These are phyloP conservation scores for Fusarium zealandicum DNA, from an alignment of 2,329 filamentous ascomycete species.

Conservation along the genomic window DNA sequence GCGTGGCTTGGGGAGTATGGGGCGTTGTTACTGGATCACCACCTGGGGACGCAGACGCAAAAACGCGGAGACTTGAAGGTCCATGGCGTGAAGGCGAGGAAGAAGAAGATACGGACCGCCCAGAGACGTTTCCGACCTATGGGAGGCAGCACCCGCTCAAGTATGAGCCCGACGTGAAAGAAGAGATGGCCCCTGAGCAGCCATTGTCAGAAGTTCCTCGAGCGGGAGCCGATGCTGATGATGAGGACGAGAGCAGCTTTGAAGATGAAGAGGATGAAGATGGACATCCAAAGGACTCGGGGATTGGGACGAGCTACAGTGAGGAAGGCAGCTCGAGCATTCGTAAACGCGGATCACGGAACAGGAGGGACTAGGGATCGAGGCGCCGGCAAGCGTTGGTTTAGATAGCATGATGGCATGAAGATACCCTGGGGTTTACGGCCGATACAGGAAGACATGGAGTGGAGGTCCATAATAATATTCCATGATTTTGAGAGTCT, in stretches of 20 bases:
- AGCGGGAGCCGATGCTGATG: slow-evolving; percentile 54
- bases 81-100: slow-evolving; percentile 37
- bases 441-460: too few species aligned
- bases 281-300: slow-evolving; percentile 51
- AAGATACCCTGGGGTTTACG: slow-evolving; percentile 20
- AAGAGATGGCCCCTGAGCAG: slow-evolving; percentile 43
- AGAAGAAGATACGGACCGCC: slow-evolving; percentile 50
- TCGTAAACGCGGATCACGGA: slow-evolving; percentile 44
- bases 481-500: background rate
- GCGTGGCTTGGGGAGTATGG: slow-evolving; percentile 68
- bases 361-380: slow-evolving; percentile 15
- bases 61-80: slow-evolving; percentile 13
- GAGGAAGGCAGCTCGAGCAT: slow-evolving; percentile 47
- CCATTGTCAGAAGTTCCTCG: slow-evolving; percentile 47
- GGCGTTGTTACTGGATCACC: slow-evolving; percentile 44
- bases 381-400: slow-evolving; percentile 2
- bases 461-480: too few species aligned
- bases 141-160: slow-evolving; percentile 51
- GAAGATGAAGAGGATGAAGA: slow-evolving; percentile 48
- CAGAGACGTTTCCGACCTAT: slow-evolving; percentile 54
- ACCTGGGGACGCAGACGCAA: slow-evolving; percentile 12
- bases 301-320: slow-evolving; percentile 62
- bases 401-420: background rate
- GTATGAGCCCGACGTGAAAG: slow-evolving; percentile 50
- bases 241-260: slow-evolving; percentile 50